These are phyloP conservation scores for Rhodotorula sp. DNA, from an alignment of 1,284 basidiomycete genomes.

Conservation along the genomic window DNA sequence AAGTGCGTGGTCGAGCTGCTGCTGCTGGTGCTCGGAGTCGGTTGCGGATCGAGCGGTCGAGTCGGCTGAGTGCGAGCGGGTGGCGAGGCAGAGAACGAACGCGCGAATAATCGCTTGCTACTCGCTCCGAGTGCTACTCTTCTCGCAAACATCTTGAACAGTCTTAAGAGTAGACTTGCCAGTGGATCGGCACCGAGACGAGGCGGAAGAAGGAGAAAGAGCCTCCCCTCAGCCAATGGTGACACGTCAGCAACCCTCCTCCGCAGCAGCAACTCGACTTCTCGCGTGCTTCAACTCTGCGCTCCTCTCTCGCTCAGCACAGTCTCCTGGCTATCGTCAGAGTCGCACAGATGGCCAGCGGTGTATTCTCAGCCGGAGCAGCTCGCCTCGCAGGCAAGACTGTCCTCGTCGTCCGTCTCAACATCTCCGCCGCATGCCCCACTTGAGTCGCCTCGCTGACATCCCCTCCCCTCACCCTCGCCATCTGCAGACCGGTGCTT, in stretches of 20 bases:
- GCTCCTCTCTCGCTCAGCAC: too few relatives aligned
- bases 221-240: too few relatives aligned
- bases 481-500: constrained; percentile 23
- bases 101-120: not conserved
- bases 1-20: constrained; percentile 49
- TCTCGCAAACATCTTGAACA: not conserved
- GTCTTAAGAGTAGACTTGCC: not conserved
- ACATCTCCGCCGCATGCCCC: too few relatives aligned
- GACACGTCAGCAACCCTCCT: too few relatives aligned
- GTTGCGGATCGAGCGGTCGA: constrained; percentile 24
- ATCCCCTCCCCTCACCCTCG: not conserved
- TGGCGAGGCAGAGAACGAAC: constrained; percentile 3
- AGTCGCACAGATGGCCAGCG: not conserved
- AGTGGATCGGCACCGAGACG: not conserved
- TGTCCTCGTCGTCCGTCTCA: constrained; percentile 69
- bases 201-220: too few relatives aligned
- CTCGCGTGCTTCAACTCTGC: not conserved
- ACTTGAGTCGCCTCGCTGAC: not conserved
- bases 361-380: constrained; percentile 14
- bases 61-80: constrained; percentile 12
- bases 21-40: constrained; percentile 1
- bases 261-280: too few relatives aligned
- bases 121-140: not conserved
- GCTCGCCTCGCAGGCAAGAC: constrained; percentile 58
- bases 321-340: not conserved